Base-by-base conservation (phyloP, 2,329 filamentous ascomycete species). In the Elsinoe perseae region DNA sequence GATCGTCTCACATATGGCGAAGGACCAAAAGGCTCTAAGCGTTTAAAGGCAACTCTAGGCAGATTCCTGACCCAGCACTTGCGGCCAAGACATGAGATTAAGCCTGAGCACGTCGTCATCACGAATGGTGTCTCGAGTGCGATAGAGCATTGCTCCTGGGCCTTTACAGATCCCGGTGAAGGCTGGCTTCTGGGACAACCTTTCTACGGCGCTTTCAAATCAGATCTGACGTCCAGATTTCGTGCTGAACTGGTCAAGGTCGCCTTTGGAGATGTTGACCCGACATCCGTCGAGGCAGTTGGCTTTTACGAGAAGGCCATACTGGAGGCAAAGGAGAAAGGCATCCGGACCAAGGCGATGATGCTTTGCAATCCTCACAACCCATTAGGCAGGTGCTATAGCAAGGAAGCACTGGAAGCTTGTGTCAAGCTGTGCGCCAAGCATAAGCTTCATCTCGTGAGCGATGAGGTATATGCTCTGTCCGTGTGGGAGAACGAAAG, bases 151-250 rank as follows among this genome's bases (percentile, higher is more conserved):
- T 64, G 77, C 9, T 73, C 68, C 0, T 74, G 70, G 54, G 68
- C 65, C 9, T 59, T 80, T 1, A 72, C 69, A 7, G 73, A 75
- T 54, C 64, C 67, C 0, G 72, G 72, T 0, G 75, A 80, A 43
- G 75, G 70, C 1, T 71, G 80, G 18, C 61, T 80, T 9, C 64
- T 77, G 2, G 70, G 67, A 27, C 65, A 72, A 12, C 77, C 77
- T 0, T 68, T 73, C 5, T 80, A 80, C 57, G 72, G 73, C 16
- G 69, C 73, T 14, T 80, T 80, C 55, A 69, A 73, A 20, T 64
- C 72, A 1, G 78, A 80, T 61, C 48, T 56, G 23, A 46, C 38
- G 10, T 2, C 7, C 23, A 23, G 53, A 10, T 75, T 79, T 43
- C 72, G 72, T 0, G 70, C 72, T 16, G 72, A 74, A 52, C 71